phyloP scores from a whole-genome alignment of 2,329 filamentous ascomycete species.

The Pestalotiopsis fici region DNA sequence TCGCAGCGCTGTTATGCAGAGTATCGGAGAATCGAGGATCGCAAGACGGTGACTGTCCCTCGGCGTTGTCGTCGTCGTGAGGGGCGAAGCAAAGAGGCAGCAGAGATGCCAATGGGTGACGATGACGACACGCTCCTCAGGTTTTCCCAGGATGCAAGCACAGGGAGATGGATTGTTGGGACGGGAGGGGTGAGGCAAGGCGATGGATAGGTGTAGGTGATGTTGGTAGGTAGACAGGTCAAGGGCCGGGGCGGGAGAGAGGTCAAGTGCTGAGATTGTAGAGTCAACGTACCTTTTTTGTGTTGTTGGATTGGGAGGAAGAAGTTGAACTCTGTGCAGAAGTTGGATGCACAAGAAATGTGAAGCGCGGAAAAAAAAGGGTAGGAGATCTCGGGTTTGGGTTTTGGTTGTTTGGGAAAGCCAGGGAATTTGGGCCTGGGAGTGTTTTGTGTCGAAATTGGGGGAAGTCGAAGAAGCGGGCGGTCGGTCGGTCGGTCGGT shows the following conservation, averaged over 20 bases:
- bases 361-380: constrained; percentile 21
- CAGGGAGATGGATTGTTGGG: constrained; percentile 6
- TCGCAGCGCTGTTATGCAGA: constrained; percentile 27
- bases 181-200: neutral
- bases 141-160: constrained; percentile 8
- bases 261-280: neutral
- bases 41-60: constrained; percentile 19
- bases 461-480: constrained; percentile 6
- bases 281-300: constrained; percentile 19
- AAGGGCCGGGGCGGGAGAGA: neutral
- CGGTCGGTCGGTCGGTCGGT: neutral
- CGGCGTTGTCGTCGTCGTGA: constrained; percentile 19
- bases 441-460: constrained; percentile 18
- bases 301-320: constrained; percentile 17
- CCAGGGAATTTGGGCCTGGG: constrained; percentile 20
- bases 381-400: constrained; percentile 18
- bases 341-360: constrained; percentile 23
- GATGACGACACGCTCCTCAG: constrained; percentile 9
- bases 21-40: constrained; percentile 20
- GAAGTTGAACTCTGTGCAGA: constrained; percentile 20
- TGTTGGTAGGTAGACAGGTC: constrained; percentile 5
- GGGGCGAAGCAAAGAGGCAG: constrained; percentile 32
- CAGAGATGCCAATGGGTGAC: constrained; percentile 15
- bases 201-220: neutral
- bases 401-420: constrained; percentile 22